phyloP scores from a whole-genome alignment of 2,329 filamentous ascomycete genomes.

The Penicillium sp. region DNA sequence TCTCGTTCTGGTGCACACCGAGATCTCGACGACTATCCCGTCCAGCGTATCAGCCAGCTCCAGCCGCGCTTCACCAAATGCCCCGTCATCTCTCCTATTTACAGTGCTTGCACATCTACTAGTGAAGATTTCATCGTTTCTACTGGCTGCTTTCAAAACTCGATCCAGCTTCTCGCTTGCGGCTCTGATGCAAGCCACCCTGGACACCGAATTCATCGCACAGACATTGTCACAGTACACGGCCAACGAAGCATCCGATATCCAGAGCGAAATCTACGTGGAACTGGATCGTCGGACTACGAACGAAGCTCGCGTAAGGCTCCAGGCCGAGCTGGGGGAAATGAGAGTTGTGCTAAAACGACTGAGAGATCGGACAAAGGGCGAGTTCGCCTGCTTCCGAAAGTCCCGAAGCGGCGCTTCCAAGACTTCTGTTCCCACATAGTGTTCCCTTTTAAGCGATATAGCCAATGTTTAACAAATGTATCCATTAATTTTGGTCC shows the following conservation, averaged over 20 bases:
- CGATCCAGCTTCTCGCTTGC: slow-evolving; percentile 67
- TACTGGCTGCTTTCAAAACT: slow-evolving; percentile 72
- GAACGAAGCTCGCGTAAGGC: slow-evolving; percentile 69
- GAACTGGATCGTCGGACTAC: slow-evolving; percentile 86
- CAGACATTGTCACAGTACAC: slow-evolving; percentile 90
- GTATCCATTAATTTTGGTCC: slow-evolving; percentile 9
- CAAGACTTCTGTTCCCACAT: slow-evolving; percentile 16
- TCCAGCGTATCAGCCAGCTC: slow-evolving; percentile 66
- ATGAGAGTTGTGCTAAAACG: slow-evolving; percentile 84
- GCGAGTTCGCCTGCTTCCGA: slow-evolving; percentile 81
- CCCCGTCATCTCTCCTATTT: slow-evolving; percentile 60
- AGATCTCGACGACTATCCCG: slow-evolving; percentile 71
- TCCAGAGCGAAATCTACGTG: slow-evolving; percentile 86
- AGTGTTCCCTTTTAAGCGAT: slow-evolving; percentile 8
- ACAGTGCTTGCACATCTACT: slow-evolving; percentile 83
- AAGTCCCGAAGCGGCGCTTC: slow-evolving; percentile 49
- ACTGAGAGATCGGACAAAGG: slow-evolving; percentile 72
- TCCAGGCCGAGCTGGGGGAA: slow-evolving; percentile 84
- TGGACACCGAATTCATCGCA: slow-evolving; percentile 94
- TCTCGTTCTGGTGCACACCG: slow-evolving; percentile 86
- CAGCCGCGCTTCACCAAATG: slow-evolving; percentile 66
- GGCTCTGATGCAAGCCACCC: slow-evolving; percentile 89
- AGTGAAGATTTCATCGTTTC: slow-evolving; percentile 70
- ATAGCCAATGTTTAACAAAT: slow-evolving; percentile 1
- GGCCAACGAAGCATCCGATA: slow-evolving; percentile 70